A percentile compares a stretch with the other conserved stretches of the same genome.
phyloP scores from a whole-genome alignment of 1,139 yeast genomes.

The Saccharomyces hybrid region DNA sequence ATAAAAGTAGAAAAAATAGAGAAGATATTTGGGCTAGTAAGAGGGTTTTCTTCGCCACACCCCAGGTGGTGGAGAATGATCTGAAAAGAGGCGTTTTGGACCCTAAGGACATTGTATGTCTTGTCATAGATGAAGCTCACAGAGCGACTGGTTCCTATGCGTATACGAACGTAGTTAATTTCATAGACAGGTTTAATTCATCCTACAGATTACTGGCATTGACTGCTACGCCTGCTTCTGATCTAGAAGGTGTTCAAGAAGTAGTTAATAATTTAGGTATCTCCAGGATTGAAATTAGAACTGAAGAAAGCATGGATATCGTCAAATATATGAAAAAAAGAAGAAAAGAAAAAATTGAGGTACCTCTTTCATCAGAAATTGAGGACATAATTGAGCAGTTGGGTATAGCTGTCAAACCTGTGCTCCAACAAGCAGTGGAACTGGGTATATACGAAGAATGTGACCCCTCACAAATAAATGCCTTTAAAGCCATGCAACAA shows the following conservation, averaged over 20 bases:
- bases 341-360: too few species aligned
- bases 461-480: slow-evolving; percentile 62
- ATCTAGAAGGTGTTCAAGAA: slow-evolving; percentile 81
- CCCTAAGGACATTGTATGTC: slow-evolving; percentile 64
- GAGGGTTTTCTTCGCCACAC: slow-evolving; percentile 87
- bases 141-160: slow-evolving; percentile 87
- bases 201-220: slow-evolving; percentile 74
- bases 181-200: slow-evolving; percentile 52
- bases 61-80: slow-evolving; percentile 94
- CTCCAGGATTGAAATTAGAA: slow-evolving; percentile 74
- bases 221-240: slow-evolving; percentile 93
- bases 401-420: slow-evolving; percentile 56
- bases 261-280: slow-evolving; percentile 67
- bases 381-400: slow-evolving; percentile 45
- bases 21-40: slow-evolving; percentile 67
- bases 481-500: slow-evolving; percentile 65
- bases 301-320: slow-evolving; percentile 56
- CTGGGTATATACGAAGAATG: slow-evolving; percentile 53
- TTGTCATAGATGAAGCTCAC: slow-evolving; percentile 95
- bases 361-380: slow-evolving; percentile 45
- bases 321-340: too few species aligned
- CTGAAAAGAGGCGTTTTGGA: slow-evolving; percentile 63
- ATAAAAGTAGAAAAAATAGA: slow-evolving; percentile 58
- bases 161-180: slow-evolving; percentile 71
- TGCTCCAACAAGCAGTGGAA: slow-evolving; percentile 55